phyloP scores from a whole-genome alignment of 2,329 filamentous ascomycete species.

The Ceratocystis smalleyi region DNA sequence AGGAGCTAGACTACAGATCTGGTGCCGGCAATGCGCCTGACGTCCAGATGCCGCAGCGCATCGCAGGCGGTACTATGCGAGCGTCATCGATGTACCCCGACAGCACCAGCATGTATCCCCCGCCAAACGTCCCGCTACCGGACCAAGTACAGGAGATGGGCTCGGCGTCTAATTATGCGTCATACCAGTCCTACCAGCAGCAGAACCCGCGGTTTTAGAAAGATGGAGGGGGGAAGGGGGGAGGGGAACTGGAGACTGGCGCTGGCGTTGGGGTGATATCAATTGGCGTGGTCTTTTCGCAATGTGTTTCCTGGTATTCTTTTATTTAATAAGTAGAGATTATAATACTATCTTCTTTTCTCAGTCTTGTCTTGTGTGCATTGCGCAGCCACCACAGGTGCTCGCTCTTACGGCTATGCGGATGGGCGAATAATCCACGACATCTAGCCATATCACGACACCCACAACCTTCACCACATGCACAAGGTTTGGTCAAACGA shows the following conservation, averaged over 20 bases:
- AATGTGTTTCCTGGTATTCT: not conserved
- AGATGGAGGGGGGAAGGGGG: not conserved
- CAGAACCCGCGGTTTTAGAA: not conserved
- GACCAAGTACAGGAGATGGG: not conserved
- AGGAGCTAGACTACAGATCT: not conserved
- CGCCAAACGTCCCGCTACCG: not conserved
- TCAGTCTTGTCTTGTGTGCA: not conserved
- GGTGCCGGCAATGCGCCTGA: too few relatives aligned
- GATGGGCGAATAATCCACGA: too few relatives aligned
- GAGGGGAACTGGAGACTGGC: not conserved
- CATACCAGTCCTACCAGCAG: not conserved
- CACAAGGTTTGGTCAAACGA: not conserved
- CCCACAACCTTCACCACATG: not conserved
- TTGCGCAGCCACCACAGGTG: too few relatives aligned
- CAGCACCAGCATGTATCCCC: not conserved
- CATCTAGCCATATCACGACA: not conserved
- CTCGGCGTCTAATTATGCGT: not conserved
- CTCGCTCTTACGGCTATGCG: too few relatives aligned
- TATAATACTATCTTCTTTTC: not conserved
- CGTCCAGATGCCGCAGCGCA: constrained; percentile 1
- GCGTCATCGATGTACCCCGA: not conserved
- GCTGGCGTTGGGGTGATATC: not conserved
- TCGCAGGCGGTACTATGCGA: not conserved
- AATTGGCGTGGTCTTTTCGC: not conserved
- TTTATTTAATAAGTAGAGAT: not conserved